These are phyloP conservation scores for Tephrocybe sp. DNA, from an alignment of 768 basidiomycete genomes.

Conservation along the genomic window DNA sequence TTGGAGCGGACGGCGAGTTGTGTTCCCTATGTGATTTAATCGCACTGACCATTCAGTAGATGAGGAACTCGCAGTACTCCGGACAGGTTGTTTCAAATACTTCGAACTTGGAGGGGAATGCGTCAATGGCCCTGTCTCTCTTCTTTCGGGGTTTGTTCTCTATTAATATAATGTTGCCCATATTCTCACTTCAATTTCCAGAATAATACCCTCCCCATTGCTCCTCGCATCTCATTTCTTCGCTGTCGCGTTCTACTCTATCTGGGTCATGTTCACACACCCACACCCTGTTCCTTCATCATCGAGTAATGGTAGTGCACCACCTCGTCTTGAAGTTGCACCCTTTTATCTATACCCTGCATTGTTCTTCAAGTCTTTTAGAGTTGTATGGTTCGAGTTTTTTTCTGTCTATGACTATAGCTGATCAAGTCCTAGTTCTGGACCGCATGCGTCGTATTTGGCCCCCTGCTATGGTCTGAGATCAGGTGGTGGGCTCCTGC, in stretches of 20 bases:
- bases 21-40: background rate
- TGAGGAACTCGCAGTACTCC: slow-evolving; percentile 58
- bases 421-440: slow-evolving; percentile 59
- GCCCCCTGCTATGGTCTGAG: slow-evolving; percentile 87
- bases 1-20: slow-evolving; percentile 84
- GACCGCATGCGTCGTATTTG: slow-evolving; percentile 87
- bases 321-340: slow-evolving; percentile 38
- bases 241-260: slow-evolving; percentile 90
- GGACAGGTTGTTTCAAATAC: slow-evolving; percentile 94
- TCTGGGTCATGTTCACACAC: slow-evolving; percentile 84
- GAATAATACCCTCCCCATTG: slow-evolving; percentile 36
- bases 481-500: slow-evolving; percentile 65
- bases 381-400: slow-evolving; percentile 60
- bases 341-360: slow-evolving; percentile 64
- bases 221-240: slow-evolving; percentile 92
- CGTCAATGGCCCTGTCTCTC: slow-evolving; percentile 81
- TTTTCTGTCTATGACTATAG: background rate
- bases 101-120: slow-evolving; percentile 93
- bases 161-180: background rate
- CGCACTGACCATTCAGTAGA: slow-evolving; percentile 33
- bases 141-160: slow-evolving; percentile 76
- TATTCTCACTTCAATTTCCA: background rate
- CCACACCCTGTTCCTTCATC: slow-evolving; percentile 25
- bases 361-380: slow-evolving; percentile 56
- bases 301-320: slow-evolving; percentile 39